Base-by-base conservation (phyloP, 306 rosid genomes). In the Fragaria ananassa region DNA sequence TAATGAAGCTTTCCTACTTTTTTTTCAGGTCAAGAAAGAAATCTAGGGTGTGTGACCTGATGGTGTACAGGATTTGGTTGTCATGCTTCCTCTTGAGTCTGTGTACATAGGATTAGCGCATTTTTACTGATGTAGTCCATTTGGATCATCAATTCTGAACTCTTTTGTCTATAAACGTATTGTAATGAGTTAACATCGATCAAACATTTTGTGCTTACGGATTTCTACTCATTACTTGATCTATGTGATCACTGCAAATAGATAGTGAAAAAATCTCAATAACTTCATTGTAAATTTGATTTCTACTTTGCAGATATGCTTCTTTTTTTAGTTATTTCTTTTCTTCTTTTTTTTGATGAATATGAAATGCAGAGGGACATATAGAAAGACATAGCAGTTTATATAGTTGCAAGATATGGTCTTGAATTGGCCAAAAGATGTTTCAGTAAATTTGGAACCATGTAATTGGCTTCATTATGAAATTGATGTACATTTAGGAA, bases 11-110 rank as follows among this genome's bases (percentile, higher is more conserved):
- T 51, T 56, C 49, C 47, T 39, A 29, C 68, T 72, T 44, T 18
- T 72, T 47, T 72, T 60, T 56, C 79, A 60, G 79, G 72, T 72
- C 66, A 7, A 37, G 50, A 21, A 71, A 29, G 66, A 47, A 39
- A 37, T 15, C 10, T 15, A 10, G 15, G 56, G 35, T 74, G 14
- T 51, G 39, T 18, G 15, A 70, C 39, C 19, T 57, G 76, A 70
- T 71, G 54, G 17, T 31, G 21, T 10, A 62, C 34, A 42, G 45
- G 35, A 58, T 23, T 57, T 58, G 64, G 64, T 57, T 12, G 29
- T 2, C 62, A 21, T 10, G 15, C 27, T 56, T 56, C 62, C 31
- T 56, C 63, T 54, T 54, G 62, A 4, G 29, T 56, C 21, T 25
- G 2, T 58, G 64, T 10, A 57, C 34, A 57, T 23, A 10, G 63